Base-by-base conservation (phyloP, 257 asterid genomes). In the Solanum appendiculatum region DNA sequence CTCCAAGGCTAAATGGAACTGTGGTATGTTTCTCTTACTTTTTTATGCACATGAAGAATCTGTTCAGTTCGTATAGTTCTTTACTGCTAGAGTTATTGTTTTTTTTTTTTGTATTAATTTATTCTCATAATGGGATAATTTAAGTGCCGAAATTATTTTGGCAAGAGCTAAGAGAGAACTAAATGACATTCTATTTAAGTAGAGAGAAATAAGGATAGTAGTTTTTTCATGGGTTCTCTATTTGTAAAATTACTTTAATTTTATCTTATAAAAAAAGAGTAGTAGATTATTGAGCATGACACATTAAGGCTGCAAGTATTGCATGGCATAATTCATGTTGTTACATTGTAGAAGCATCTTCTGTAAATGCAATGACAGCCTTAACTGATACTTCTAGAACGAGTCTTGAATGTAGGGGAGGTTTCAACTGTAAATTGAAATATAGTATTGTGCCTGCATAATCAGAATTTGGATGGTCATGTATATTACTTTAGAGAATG, bases 1-100 rank as follows among this genome's bases (percentile, higher is more conserved):
- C 64, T 93, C 98, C 39, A 95, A 92, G 88, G 92, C 98, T 2
- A 96, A 92, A 88, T 97, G 99, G 99, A 92, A 92, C 73, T 97
- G 99, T 60, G 99, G 93, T 91, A 91, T 68, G 87, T 21, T 21
- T 84, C 80, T 78, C 18, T 27, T 78, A 7, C 64, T 15, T 42
- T 15, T 10, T 77, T 77, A 25, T 27, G 14, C 58, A 14, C 60
- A 75, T 16, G 84, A 78, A 44, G 18, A 27, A 78, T 42, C 39
- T 78, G 25, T 44, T 27, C 39, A 29, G 42, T 31, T 81, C 20
- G 34, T 81, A 33, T 80, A 80, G 42, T 81, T 81, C 85, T 81
- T 81, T 48, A 25, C 42, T 80, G 68, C 42, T 81, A 18, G 5
- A 33, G 68, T 48, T 81, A 9, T 44, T 80, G 0, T 29, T 15